These are phyloP conservation scores for Phytopythium delawarense DNA, from an alignment of 352 stramenopile species.

Conservation along the genomic window DNA sequence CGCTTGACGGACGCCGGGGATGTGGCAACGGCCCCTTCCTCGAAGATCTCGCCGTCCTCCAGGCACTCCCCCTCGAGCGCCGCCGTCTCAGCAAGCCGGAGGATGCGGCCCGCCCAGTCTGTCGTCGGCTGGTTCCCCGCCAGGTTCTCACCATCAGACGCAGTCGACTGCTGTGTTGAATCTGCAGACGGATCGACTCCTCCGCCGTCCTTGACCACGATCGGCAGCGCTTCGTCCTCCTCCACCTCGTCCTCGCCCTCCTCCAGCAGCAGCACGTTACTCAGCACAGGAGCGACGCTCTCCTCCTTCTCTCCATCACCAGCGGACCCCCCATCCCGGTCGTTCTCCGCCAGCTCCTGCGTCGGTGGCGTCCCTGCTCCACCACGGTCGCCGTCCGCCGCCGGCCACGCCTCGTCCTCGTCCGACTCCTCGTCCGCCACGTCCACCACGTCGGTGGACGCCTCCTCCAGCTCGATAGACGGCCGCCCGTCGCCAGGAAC, in stretches of 20 bases:
- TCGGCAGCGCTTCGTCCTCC: slow-evolving; percentile 34
- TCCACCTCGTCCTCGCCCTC: slow-evolving; percentile 24
- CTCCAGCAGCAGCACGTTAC: slow-evolving; percentile 7
- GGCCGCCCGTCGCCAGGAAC: background rate
- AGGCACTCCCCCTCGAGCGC: slow-evolving; percentile 22
- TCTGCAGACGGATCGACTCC: background rate
- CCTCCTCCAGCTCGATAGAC: background rate
- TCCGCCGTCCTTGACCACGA: background rate
- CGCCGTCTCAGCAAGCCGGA: slow-evolving; percentile 3
- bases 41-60: slow-evolving; percentile 74
- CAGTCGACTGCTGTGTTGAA: background rate
- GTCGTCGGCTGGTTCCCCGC: background rate
- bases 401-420: slow-evolving; percentile 57
- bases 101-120: slow-evolving; percentile 5
- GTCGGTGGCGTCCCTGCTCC: slow-evolving; percentile 3
- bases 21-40: slow-evolving; percentile 43
- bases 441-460: background rate
- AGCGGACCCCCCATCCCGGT: background rate
- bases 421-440: slow-evolving; percentile 40
- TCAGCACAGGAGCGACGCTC: background rate
- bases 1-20: slow-evolving; percentile 35
- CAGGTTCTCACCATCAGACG: background rate
- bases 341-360: slow-evolving; percentile 1
- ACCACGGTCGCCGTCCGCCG: background rate
- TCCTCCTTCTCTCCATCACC: slow-evolving; percentile 3